A percentile compares a stretch with the other conserved stretches of the same genome.
These are phyloP conservation scores for Cytospora piceicola DNA, from an alignment of 2,329 filamentous ascomycete genomes.

Conservation along the genomic window DNA sequence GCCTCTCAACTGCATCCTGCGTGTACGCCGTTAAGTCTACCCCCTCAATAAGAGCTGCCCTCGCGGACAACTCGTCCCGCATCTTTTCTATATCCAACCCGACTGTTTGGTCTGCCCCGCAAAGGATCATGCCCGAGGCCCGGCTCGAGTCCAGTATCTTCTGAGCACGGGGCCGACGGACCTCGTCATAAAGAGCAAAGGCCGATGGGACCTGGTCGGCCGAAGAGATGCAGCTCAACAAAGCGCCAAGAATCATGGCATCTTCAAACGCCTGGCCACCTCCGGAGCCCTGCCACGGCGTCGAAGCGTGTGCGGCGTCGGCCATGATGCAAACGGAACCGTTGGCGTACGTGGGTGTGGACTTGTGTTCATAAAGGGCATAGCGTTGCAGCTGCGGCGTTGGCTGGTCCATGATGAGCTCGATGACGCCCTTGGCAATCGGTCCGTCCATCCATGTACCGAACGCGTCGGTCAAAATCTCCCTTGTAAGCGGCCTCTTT, in stretches of 20 bases:
- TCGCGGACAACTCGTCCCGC: not conserved
- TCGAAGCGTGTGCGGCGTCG: constrained; percentile 29
- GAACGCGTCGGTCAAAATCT: not conserved
- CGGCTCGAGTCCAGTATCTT: constrained; percentile 19
- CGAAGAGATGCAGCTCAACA: constrained; percentile 3
- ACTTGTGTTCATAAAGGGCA: constrained; percentile 35
- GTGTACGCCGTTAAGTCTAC: not conserved
- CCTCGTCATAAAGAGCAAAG: constrained; percentile 9
- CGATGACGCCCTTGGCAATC: constrained; percentile 6
- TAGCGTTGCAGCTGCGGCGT: constrained; percentile 30
- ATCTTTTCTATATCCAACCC: constrained; percentile 1
- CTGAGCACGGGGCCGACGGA: constrained; percentile 12
- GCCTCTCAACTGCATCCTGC: constrained; percentile 2
- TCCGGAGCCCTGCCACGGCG: constrained; percentile 24
- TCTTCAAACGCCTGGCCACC: constrained; percentile 21
- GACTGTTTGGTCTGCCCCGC: constrained; percentile 1
- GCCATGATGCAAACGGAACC: constrained; percentile 33
- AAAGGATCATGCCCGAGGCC: constrained; percentile 11
- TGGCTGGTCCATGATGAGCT: constrained; percentile 26
- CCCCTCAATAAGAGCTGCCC: constrained; percentile 5
- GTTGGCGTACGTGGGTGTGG: constrained; percentile 31
- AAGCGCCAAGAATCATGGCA: constrained; percentile 4
- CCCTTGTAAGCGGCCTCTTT: constrained; percentile 1
- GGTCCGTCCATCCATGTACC: constrained; percentile 23
- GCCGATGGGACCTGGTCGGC: not conserved